phyloP scores from a whole-genome alignment of 768 basidiomycete species.

The Chiua virens region DNA sequence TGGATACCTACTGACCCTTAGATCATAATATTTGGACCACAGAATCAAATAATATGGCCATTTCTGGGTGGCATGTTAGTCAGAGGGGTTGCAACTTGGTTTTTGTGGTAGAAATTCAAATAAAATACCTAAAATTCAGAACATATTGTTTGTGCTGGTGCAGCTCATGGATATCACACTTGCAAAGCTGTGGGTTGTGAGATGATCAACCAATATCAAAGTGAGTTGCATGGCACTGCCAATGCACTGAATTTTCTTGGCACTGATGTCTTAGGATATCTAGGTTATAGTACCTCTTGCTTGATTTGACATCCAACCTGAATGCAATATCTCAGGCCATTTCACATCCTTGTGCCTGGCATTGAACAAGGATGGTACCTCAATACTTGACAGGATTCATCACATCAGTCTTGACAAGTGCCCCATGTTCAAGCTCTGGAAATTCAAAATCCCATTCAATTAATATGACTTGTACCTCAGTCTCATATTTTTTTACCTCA shows the following conservation, averaged over 20 bases:
- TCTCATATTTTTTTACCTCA: slow-evolving; percentile 24
- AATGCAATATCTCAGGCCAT: slow-evolving; percentile 15
- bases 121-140: too few relatives aligned
- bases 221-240: slow-evolving; percentile 7
- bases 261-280: not conserved
- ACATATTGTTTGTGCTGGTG: too few relatives aligned
- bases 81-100: too few relatives aligned
- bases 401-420: slow-evolving; percentile 36
- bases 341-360: slow-evolving; percentile 26
- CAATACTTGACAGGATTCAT: slow-evolving; percentile 39
- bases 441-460: not conserved
- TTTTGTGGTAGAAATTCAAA: too few relatives aligned
- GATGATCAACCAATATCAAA: slow-evolving; percentile 51
- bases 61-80: too few relatives aligned
- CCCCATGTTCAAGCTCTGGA: slow-evolving; percentile 29
- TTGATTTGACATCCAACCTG: slow-evolving; percentile 19
- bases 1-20: too few relatives aligned
- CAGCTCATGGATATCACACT: slow-evolving; percentile 37
- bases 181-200: slow-evolving; percentile 45
- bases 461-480: slow-evolving; percentile 32
- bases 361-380: slow-evolving; percentile 1
- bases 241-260: not conserved
- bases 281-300: slow-evolving; percentile 22
- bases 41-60: too few relatives aligned
- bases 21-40: too few relatives aligned